Evolutionary conservation across 1,284 basidiomycete genomes (phyloP).

Genomic region (Apiotrichum sp.): DNA sequence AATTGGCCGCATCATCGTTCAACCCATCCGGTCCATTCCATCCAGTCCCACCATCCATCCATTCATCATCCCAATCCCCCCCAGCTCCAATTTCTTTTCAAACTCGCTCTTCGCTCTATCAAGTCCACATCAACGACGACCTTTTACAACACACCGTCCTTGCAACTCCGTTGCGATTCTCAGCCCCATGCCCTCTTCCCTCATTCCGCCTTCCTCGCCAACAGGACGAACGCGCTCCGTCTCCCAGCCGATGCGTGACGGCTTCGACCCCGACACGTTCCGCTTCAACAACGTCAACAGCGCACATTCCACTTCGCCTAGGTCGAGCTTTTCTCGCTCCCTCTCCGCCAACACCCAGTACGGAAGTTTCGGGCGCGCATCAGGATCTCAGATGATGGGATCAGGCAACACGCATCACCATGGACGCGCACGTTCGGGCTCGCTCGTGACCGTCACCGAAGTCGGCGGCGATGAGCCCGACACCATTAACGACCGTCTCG

Average conservation of each 20-base stretch:
- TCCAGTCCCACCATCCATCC: too few relatives aligned
- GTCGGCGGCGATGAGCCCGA: slow-evolving; percentile 71
- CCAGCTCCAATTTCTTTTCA: background rate
- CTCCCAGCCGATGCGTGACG: slow-evolving; percentile 42
- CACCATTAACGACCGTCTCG: slow-evolving; percentile 67
- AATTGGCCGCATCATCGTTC: too few relatives aligned
- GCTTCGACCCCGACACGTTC: slow-evolving; percentile 27
- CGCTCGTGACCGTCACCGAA: slow-evolving; percentile 77
- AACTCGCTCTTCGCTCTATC: background rate
- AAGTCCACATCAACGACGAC: background rate
- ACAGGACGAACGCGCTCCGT: slow-evolving; percentile 36
- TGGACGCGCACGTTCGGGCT: slow-evolving; percentile 18
- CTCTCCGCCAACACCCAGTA: slow-evolving; percentile 5
- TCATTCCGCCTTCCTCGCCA: slow-evolving; percentile 30
- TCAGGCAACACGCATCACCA: background rate
- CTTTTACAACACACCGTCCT: background rate
- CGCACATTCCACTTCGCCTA: slow-evolving; percentile 3
- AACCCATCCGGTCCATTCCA: too few relatives aligned
- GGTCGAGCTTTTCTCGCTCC: slow-evolving; percentile 9
- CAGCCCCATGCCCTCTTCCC: slow-evolving; percentile 20
- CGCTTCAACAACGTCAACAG: slow-evolving; percentile 4
- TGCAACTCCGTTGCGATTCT: background rate
- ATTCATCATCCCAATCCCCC: background rate
- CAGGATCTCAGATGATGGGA: background rate
- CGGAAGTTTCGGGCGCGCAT: slow-evolving; percentile 6